These are phyloP conservation scores for Cicer chorassanicum DNA, from an alignment of 306 rosid species.

Conservation along the genomic window DNA sequence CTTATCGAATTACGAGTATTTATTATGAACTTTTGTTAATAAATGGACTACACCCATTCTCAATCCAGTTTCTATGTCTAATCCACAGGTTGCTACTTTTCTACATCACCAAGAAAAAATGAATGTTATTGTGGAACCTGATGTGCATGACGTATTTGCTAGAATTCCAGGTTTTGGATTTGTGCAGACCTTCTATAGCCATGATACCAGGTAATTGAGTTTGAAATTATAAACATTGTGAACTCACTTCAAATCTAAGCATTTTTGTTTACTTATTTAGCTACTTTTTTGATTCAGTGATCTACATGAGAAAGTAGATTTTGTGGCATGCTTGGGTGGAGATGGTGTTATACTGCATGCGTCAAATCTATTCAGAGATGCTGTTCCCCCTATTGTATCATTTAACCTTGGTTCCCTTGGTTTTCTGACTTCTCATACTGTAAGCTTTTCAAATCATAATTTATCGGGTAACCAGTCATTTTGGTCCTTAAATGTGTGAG, in stretches of 20 bases:
- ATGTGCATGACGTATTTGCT: slow-evolving; percentile 88
- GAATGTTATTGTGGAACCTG: slow-evolving; percentile 95
- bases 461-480: background rate
- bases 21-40: slow-evolving; percentile 19
- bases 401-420: slow-evolving; percentile 99
- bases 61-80: slow-evolving; percentile 37
- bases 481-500: no score
- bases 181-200: slow-evolving; percentile 94
- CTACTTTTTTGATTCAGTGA: slow-evolving; percentile 60
- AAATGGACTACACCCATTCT: slow-evolving; percentile 32
- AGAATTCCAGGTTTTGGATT: slow-evolving; percentile 98
- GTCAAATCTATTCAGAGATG: slow-evolving; percentile 84
- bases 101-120: slow-evolving; percentile 83
- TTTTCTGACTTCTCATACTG: slow-evolving; percentile 91
- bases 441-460: slow-evolving; percentile 51
- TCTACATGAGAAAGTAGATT: slow-evolving; percentile 95
- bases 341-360: slow-evolving; percentile 98
- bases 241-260: slow-evolving; percentile 9
- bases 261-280: slow-evolving; percentile 22
- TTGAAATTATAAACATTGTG: slow-evolving; percentile 38
- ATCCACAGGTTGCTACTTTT: slow-evolving; percentile 75
- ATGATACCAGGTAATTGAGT: slow-evolving; percentile 80
- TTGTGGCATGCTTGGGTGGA: slow-evolving; percentile 98
- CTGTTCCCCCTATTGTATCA: slow-evolving; percentile 96
- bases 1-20: slow-evolving; percentile 1